Conservation (phyloP, 495 filamentous ascomycete species). For the Evernia prunastri region DNA sequence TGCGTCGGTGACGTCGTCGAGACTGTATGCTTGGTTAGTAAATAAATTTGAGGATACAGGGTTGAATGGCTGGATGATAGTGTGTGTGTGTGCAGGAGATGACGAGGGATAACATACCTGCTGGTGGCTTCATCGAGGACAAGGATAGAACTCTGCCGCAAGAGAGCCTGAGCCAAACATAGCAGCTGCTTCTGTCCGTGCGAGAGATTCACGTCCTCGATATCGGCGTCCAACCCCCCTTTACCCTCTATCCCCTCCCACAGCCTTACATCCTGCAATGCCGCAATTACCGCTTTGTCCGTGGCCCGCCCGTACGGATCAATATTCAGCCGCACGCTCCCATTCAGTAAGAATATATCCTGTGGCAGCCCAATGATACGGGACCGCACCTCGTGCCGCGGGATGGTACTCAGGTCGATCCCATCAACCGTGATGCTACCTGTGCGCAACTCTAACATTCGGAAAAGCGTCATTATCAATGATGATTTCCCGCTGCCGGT, state of each 20-base stretch:
- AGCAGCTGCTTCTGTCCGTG: conserved; percentile 61
- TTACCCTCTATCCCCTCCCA: conserved; percentile 43
- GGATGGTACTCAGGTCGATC: conserved; percentile 41
- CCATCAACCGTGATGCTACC: conserved; percentile 45
- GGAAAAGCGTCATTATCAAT: conserved; percentile 47
- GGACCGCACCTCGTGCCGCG: conserved; percentile 42
- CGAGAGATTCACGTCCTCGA: conserved; percentile 47
- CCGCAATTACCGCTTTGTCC: conserved; percentile 38
- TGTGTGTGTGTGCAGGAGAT: not conserved
- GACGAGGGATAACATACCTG: conserved; percentile 33
- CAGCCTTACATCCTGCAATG: conserved; percentile 45
- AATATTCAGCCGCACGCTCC: conserved; percentile 42
- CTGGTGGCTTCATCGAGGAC: conserved; percentile 49
- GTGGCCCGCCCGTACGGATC: conserved; percentile 34
- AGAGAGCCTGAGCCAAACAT: conserved; percentile 54
- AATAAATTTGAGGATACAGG: too few relatives aligned
- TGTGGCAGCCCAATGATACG: conserved; percentile 51
- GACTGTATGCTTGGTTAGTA: conserved; percentile 24
- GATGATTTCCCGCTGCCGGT: conserved; percentile 43
- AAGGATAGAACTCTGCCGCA: conserved; percentile 43
- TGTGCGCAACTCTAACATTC: conserved; percentile 41
- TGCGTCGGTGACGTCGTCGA: conserved; percentile 51
- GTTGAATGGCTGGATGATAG: not conserved
- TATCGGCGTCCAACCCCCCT: conserved; percentile 45
- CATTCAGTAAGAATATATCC: conserved; percentile 49